A percentile compares a stretch with the other conserved stretches of the same genome.
Conservation (phyloP, 169 alveolate genomes). For the Cryptosporidium baileyi region DNA sequence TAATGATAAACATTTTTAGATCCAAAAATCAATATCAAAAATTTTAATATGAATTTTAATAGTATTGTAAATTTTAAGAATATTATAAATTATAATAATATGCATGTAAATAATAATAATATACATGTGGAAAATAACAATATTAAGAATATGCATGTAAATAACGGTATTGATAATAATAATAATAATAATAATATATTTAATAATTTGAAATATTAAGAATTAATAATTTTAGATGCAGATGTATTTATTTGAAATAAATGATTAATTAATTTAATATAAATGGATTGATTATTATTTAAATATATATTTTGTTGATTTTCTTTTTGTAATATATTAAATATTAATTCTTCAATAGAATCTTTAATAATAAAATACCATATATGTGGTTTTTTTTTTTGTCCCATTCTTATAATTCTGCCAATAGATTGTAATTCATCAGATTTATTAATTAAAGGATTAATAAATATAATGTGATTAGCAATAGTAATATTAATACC, state of each 20-base stretch:
- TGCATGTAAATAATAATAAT: too few relatives aligned
- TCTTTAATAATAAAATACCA: slow-evolving; percentile 67
- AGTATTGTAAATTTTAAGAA: too few relatives aligned
- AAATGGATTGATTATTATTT: too few relatives aligned
- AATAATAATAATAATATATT: too few relatives aligned
- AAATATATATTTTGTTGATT: too few relatives aligned
- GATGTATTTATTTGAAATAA: background rate
- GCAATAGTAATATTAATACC: slow-evolving; percentile 77
- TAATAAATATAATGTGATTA: slow-evolving; percentile 73
- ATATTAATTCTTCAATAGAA: slow-evolving; percentile 25
- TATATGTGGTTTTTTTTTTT: slow-evolving; percentile 72
- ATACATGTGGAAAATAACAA: too few relatives aligned
- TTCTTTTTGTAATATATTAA: background rate
- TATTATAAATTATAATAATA: too few relatives aligned
- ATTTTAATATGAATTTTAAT: too few relatives aligned
- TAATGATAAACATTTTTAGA: too few relatives aligned
- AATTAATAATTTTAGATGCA: background rate
- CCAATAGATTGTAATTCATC: slow-evolving; percentile 78
- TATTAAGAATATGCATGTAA: too few relatives aligned
- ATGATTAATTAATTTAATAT: background rate
- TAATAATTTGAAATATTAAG: background rate
- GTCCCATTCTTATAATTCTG: slow-evolving; percentile 76
- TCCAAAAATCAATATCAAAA: too few relatives aligned
- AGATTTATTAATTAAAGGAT: slow-evolving; percentile 69
- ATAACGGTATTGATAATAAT: too few relatives aligned